Evolutionary conservation across 805 yeast genomes (phyloP), one percentile per base, ranked within the genome.

Genomic region (Brettanomyces nanus): DNA sequence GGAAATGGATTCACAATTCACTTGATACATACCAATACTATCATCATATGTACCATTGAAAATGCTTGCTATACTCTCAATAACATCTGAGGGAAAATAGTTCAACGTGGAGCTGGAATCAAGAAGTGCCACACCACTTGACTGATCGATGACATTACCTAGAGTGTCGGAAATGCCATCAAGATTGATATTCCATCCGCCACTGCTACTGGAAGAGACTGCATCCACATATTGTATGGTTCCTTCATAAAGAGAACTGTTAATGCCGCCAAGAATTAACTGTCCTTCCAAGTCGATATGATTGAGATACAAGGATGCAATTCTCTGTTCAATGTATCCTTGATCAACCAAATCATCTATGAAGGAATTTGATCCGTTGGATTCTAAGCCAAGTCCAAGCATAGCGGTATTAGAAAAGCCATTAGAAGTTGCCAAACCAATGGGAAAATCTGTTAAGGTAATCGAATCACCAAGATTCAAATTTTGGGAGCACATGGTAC

Each of bases 51-150:
- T 41, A 6, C 45, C 54, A 31, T 37, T 38, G 25, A 51, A 29
- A n/a, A 39, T 43, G 9, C 37, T 26, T 2, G 38, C 44, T 7
- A 54, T 37, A 14, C 23, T 26, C 3, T 35, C 9, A 23, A 47
- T 14, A n/a, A 65, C 44, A 5, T 37, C 42, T 3, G 42, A 26
- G 4, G 82, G 80, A 26, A 77, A 56, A 47, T 70, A 72, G 6
- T 73, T 54, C 22, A 68, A 53, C 5, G 79, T 64, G 5, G 80
- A 64, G 15, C 82, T 79, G 1, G 79, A 66, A 52, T 78, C 83
- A 23, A 77, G 53, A 20, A 73, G 54, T 3, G 72, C 78, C 34
- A 28, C 33, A 36, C 48, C 40, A 19, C 36, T 15, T 18, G 43
- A 39, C 9, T 41, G 10, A 21, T 28, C 36, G 21, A 44, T 13